Conservation (phyloP, 2,329 filamentous ascomycete genomes). For the Scedosporium minutisporum region DNA sequence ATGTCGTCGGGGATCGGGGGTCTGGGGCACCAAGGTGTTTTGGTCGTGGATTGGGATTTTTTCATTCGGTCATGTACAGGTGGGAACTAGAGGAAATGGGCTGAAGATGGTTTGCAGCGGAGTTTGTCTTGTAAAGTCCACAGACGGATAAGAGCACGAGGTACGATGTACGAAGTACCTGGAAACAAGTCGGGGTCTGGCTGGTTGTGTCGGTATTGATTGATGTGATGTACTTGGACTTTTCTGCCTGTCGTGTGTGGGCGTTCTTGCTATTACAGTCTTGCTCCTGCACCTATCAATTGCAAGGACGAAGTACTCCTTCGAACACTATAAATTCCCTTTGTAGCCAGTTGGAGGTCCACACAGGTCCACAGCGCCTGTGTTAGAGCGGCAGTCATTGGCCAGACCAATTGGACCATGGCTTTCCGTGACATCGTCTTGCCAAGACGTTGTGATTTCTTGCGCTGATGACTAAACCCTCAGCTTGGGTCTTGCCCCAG, state of each 20-base stretch:
- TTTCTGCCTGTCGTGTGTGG: no score
- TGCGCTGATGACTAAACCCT: not conserved
- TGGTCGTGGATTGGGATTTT: not conserved
- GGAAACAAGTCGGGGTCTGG: no score
- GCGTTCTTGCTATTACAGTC: no score
- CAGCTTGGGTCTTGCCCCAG: no score
- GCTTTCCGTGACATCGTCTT: not conserved
- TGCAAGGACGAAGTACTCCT: no score
- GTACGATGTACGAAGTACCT: no score
- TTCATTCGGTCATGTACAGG: not conserved
- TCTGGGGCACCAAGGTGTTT: not conserved
- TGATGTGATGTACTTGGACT: no score
- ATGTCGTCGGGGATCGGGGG: not conserved
- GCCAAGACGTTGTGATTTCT: not conserved
- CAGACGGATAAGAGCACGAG: no score
- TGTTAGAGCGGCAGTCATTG: slow-evolving; percentile 10
- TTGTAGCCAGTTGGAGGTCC: no score
- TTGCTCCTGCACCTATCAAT: no score
- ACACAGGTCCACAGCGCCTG: slow-evolving; percentile 5
- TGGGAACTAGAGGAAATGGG: not conserved
- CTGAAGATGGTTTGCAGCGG: not conserved
- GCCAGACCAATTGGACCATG: not conserved
- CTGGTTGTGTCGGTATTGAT: no score
- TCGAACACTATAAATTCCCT: no score
- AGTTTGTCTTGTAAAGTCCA: not conserved